A percentile compares a stretch with the other conserved stretches of the same genome.
These are phyloP conservation scores for Pythium catenulatum DNA, from an alignment of 352 stramenopile genomes.

Conservation along the genomic window DNA sequence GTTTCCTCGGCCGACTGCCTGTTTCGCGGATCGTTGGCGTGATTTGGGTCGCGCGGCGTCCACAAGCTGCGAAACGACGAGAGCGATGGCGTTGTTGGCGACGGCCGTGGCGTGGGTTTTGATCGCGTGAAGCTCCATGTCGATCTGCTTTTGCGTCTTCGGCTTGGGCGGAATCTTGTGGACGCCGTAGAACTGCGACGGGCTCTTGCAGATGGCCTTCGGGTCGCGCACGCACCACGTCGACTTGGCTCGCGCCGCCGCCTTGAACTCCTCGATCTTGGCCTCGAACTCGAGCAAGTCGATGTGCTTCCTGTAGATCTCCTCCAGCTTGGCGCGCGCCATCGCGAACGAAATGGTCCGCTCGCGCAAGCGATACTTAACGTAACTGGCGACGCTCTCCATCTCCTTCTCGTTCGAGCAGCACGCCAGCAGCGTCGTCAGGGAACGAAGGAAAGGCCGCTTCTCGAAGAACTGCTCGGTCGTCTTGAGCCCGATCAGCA, in stretches of 20 bases:
- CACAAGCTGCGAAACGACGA: conserved; percentile 68
- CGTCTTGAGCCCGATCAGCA: conserved; percentile 72
- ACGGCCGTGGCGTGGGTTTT: conserved; percentile 57
- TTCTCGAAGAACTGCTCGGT: conserved; percentile 71
- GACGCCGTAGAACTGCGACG: conserved; percentile 75
- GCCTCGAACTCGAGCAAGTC: conserved; percentile 66
- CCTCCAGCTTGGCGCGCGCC: conserved; percentile 30
- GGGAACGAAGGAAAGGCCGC: conserved; percentile 73
- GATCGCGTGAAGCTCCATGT: conserved; percentile 60
- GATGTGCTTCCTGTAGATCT: conserved; percentile 68
- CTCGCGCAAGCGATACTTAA: conserved; percentile 73
- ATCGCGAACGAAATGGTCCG: conserved; percentile 62
- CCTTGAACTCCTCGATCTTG: conserved; percentile 68
- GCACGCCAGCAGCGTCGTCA: conserved; percentile 77
- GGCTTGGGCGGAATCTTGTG: conserved; percentile 70
- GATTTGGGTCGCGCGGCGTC: conserved; percentile 32
- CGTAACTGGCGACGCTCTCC: conserved; percentile 69
- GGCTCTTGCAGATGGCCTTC: conserved; percentile 68
- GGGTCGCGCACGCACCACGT: conserved; percentile 79
- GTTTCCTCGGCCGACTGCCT: conserved; percentile 17
- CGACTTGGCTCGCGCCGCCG: conserved; percentile 70
- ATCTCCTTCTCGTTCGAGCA: conserved; percentile 79
- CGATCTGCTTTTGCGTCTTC: conserved; percentile 70
- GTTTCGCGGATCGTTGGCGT: conserved; percentile 28
- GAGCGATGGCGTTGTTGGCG: conserved; percentile 61